Evolutionary conservation across 73 alveolate genomes (phyloP).

Genomic region (Strombidium stylifer): DNA sequence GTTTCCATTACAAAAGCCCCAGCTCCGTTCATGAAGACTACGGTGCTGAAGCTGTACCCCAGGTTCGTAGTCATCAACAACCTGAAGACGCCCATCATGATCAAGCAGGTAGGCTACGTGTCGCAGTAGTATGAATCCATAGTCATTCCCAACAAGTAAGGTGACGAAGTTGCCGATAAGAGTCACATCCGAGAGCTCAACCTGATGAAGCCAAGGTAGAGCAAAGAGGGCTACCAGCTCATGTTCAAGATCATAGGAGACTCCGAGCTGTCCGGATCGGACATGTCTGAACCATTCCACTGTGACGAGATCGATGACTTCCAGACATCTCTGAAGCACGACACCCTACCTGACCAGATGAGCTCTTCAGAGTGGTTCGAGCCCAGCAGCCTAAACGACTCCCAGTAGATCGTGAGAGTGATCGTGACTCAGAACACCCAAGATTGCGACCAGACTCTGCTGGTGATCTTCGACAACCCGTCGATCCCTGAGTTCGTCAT

Average conservation of each 20-base stretch:
- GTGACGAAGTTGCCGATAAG: no score
- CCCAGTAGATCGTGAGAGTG: slow-evolving; percentile 42
- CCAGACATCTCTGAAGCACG: slow-evolving; percentile 26
- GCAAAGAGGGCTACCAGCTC: not conserved
- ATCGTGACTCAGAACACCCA: slow-evolving; percentile 43
- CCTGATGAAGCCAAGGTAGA: no score
- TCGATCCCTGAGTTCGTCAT: slow-evolving; percentile 44
- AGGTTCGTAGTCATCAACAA: slow-evolving; percentile 46
- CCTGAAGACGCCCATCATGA: slow-evolving; percentile 1
- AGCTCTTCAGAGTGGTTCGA: not conserved
- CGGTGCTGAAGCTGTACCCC: slow-evolving; percentile 35
- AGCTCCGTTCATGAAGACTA: slow-evolving; percentile 44
- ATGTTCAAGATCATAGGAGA: slow-evolving; percentile 7
- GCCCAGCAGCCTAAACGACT: not conserved
- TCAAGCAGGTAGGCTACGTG: slow-evolving; percentile 22
- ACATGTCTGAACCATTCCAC: slow-evolving; percentile 52
- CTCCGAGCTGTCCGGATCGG: no score
- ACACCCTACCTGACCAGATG: not conserved
- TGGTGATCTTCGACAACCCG: slow-evolving; percentile 45
- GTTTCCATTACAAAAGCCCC: slow-evolving; percentile 37
- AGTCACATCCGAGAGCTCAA: no score
- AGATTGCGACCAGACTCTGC: slow-evolving; percentile 68
- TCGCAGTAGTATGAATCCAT: no score
- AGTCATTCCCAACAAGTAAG: no score
- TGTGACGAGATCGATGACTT: slow-evolving; percentile 64